phyloP scores from a whole-genome alignment of 176 grass and related monocot species.

The Triticum monococcum region DNA sequence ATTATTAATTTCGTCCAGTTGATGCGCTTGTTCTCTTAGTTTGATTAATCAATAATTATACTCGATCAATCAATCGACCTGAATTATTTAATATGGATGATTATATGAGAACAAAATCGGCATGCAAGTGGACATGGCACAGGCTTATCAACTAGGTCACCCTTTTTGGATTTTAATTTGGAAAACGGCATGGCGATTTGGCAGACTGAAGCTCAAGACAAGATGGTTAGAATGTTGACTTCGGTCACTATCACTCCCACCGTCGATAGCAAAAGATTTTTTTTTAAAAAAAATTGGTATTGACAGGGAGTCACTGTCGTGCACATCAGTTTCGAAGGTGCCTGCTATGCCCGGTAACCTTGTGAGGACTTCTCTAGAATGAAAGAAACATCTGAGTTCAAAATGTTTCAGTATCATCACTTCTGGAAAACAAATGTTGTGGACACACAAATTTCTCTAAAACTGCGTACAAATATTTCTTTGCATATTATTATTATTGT shows the following conservation, averaged over 20 bases:
- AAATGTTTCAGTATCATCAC: too few relatives aligned
- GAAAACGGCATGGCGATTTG: neutral
- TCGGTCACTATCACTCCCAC: neutral
- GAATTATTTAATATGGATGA: neutral
- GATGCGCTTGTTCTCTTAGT: neutral
- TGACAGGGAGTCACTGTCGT: neutral
- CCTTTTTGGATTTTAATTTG: neutral
- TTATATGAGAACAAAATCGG: neutral
- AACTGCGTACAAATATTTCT: neutral
- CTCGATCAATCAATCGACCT: neutral
- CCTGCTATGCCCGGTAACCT: neutral
- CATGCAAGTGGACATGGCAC: neutral
- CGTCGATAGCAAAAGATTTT: neutral
- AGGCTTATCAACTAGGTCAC: neutral
- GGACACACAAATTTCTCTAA: neutral
- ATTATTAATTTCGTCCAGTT: too few relatives aligned
- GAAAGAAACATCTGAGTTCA: neutral
- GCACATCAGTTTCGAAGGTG: neutral
- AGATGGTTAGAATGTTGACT: neutral
- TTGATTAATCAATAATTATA: neutral
- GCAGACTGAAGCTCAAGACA: neutral
- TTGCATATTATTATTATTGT: too few relatives aligned
- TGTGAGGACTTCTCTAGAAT: neutral
- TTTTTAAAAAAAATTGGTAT: neutral
- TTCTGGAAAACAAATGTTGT: neutral